These are phyloP conservation scores for Scedosporium minutisporum DNA, from an alignment of 2,329 filamentous ascomycete genomes.

Conservation along the genomic window DNA sequence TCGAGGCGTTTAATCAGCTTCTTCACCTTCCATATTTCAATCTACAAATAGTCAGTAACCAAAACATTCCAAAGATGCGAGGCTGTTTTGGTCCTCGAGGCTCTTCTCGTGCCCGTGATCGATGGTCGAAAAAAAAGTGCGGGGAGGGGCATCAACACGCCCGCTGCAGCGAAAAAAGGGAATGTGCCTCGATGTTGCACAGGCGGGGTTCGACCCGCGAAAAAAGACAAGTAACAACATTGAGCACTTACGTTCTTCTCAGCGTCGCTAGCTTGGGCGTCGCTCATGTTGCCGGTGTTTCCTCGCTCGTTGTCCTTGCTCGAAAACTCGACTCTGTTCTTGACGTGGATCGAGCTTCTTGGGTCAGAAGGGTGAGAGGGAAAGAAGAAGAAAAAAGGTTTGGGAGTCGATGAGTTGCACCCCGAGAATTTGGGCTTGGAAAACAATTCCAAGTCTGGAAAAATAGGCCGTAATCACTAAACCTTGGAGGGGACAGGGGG, in stretches of 20 bases:
- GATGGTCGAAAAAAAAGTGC: background rate
- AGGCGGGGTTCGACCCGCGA: background rate
- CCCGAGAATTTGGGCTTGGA: constrained; percentile 1
- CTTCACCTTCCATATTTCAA: constrained; percentile 94
- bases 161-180: background rate
- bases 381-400: background rate
- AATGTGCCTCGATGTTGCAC: background rate
- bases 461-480: background rate
- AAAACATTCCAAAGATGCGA: constrained; percentile 11
- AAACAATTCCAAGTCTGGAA: constrained; percentile 2
- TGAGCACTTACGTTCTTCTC: constrained; percentile 74
- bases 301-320: constrained; percentile 18
- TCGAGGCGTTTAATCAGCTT: constrained; percentile 99
- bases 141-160: background rate
- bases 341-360: constrained; percentile 1
- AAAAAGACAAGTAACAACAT: background rate
- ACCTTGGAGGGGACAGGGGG: background rate
- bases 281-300: constrained; percentile 61
- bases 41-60: constrained; percentile 28
- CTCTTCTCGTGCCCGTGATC: background rate
- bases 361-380: background rate
- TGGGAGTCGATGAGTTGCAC: background rate
- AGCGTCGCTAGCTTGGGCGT: constrained; percentile 78
- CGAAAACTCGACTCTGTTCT: background rate
- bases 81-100: background rate